Evolutionary conservation across 306 rosid species (phyloP).

Genomic region (Vicia faba): DNA sequence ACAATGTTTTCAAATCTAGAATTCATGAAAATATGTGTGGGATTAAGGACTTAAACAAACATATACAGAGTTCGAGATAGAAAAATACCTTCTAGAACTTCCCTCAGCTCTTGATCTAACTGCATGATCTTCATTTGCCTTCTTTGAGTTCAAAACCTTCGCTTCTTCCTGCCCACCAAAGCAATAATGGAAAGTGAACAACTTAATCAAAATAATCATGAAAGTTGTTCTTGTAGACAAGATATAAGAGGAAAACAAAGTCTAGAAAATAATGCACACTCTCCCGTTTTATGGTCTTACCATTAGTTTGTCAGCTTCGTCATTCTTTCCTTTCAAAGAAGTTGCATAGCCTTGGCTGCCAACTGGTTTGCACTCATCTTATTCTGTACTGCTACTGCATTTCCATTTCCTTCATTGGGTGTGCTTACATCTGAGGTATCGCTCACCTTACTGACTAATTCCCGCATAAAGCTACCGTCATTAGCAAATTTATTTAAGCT

Average conservation of each 20-base stretch:
- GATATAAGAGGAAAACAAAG: not conserved
- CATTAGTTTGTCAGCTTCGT: conserved; percentile 82
- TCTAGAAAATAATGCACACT: not conserved
- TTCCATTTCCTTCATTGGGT: conserved; percentile 42
- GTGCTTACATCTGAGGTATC: conserved; percentile 40
- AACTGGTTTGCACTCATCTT: conserved; percentile 81
- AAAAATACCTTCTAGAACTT: conserved; percentile 62
- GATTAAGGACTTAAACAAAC: conserved; percentile 5
- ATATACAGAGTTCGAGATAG: conserved; percentile 12
- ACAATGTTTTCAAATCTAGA: conserved; percentile 23
- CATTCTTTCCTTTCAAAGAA: conserved; percentile 86
- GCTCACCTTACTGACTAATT: conserved; percentile 43
- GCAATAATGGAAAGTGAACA: not conserved
- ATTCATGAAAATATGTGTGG: not conserved
- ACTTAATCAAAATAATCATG: conserved; percentile 29
- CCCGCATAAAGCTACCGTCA: conserved; percentile 72
- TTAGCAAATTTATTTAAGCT: conserved; percentile 70
- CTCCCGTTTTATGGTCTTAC: conserved; percentile 46
- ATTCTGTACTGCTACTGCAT: conserved; percentile 39
- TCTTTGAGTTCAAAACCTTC: conserved; percentile 53
- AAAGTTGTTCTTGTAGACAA: conserved; percentile 28
- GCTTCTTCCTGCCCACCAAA: conserved; percentile 68
- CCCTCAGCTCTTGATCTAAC: conserved; percentile 44
- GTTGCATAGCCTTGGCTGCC: conserved; percentile 97
- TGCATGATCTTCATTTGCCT: conserved; percentile 45